These are phyloP conservation scores for Aphanomyces cochlioides DNA, from an alignment of 352 stramenopile genomes.

Conservation along the genomic window DNA sequence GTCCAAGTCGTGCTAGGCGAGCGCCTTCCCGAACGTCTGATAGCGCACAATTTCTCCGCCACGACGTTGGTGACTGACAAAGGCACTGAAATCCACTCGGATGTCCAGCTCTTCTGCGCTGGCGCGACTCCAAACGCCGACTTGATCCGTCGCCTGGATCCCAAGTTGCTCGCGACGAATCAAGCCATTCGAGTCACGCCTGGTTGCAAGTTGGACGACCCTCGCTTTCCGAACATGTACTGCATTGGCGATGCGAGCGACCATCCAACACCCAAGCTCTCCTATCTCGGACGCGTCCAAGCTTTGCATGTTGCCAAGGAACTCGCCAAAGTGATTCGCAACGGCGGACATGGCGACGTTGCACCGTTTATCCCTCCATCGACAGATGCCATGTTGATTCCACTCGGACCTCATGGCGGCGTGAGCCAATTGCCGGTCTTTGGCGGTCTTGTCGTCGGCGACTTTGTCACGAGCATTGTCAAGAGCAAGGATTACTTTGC, in stretches of 20 bases:
- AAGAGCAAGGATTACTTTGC: conserved; percentile 40
- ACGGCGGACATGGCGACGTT: too few relatives aligned
- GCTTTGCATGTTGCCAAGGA: conserved; percentile 43
- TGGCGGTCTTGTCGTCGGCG: conserved; percentile 40
- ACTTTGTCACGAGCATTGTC: conserved; percentile 41
- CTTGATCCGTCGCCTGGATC: too few relatives aligned
- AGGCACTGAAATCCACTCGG: too few relatives aligned
- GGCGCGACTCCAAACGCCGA: too few relatives aligned
- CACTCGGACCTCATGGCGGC: conserved; percentile 38
- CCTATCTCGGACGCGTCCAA: conserved; percentile 42
- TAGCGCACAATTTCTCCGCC: too few relatives aligned
- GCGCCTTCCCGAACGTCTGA: too few relatives aligned
- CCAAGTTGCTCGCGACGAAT: neutral
- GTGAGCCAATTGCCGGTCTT: conserved; percentile 46
- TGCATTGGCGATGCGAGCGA: conserved; percentile 53
- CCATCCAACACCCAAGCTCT: conserved; percentile 47
- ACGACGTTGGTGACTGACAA: too few relatives aligned
- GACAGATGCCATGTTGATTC: conserved; percentile 39
- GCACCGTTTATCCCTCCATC: conserved; percentile 39
- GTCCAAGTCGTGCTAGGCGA: too few relatives aligned
- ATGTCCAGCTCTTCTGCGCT: too few relatives aligned
- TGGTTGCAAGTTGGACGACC: too few relatives aligned
- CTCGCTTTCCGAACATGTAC: conserved; percentile 10
- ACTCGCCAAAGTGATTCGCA: conserved; percentile 34
- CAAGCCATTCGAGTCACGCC: too few relatives aligned